phyloP scores from a whole-genome alignment of 2,329 filamentous ascomycete species.

The Alternaria solani region DNA sequence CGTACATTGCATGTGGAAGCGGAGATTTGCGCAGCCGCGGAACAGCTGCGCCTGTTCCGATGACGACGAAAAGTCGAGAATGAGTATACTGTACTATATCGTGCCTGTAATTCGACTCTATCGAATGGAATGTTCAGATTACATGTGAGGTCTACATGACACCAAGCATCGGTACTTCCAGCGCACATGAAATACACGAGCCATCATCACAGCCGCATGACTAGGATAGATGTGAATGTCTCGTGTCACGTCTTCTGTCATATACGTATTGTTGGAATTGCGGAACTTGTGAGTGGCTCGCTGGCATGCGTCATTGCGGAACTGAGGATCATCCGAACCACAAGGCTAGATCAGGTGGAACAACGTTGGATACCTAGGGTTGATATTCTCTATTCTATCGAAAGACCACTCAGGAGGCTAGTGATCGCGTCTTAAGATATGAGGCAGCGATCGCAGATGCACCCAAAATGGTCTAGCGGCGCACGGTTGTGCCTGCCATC shows the following conservation, averaged over 20 bases:
- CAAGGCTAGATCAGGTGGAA: background rate
- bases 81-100: conserved; percentile 16
- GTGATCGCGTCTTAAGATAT: background rate
- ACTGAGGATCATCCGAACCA: background rate
- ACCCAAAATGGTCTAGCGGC: conserved; percentile 19
- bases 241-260: background rate
- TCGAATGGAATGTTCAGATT: background rate
- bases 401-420: too few species aligned
- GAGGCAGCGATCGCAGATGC: background rate
- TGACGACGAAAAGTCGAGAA: background rate
- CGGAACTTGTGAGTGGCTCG: background rate
- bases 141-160: background rate
- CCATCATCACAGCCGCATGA: too few species aligned
- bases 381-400: background rate
- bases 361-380: background rate
- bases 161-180: background rate
- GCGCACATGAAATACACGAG: background rate
- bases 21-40: background rate
- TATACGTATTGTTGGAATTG: background rate
- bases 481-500: conserved; percentile 37
- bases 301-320: background rate
- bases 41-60: background rate
- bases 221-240: too few species aligned
- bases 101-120: conserved; percentile 2
- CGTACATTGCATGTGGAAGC: background rate